Percentiles rank a stretch among this genome's conserved stretches.
These are phyloP conservation scores for Trypanosoma mega DNA, from an alignment of 208 protist genomes.

Conservation along the genomic window DNA sequence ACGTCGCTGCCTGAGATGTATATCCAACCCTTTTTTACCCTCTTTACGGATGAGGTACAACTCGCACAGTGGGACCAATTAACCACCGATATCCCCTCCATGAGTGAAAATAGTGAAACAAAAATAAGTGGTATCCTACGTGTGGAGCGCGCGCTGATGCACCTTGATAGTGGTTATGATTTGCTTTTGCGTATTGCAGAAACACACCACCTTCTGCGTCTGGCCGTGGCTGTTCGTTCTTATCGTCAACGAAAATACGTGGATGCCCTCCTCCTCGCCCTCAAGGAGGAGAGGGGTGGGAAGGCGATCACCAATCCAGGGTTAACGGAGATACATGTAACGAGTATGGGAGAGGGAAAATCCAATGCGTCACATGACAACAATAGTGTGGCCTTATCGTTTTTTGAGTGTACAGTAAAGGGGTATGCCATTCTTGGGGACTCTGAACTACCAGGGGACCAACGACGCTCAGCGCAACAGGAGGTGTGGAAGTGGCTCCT, in stretches of 20 bases:
- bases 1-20: slow-evolving; percentile 56
- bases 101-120: neutral
- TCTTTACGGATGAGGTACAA: slow-evolving; percentile 29
- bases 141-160: slow-evolving; percentile 59
- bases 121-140: slow-evolving; percentile 22
- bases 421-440: slow-evolving; percentile 15
- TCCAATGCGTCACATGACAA: no score
- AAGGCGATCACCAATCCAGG: no score
- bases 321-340: no score
- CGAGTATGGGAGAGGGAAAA: no score
- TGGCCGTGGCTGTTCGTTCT: slow-evolving; percentile 48
- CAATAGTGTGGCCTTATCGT: slow-evolving; percentile 12
- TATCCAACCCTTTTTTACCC: slow-evolving; percentile 46
- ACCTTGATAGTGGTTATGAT: slow-evolving; percentile 40
- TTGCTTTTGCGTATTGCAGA: slow-evolving; percentile 47
- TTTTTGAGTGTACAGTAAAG: slow-evolving; percentile 27
- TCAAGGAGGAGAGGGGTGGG: slow-evolving; percentile 30
- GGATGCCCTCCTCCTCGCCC: slow-evolving; percentile 50
- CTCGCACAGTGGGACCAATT: slow-evolving; percentile 25
- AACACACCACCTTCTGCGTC: slow-evolving; percentile 37
- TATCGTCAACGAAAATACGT: slow-evolving; percentile 45
- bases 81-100: neutral
- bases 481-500: slow-evolving; percentile 43
- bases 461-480: slow-evolving; percentile 15
- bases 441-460: neutral